phyloP scores from a whole-genome alignment of 208 protist species.

The Trypanosoma rangeli region DNA sequence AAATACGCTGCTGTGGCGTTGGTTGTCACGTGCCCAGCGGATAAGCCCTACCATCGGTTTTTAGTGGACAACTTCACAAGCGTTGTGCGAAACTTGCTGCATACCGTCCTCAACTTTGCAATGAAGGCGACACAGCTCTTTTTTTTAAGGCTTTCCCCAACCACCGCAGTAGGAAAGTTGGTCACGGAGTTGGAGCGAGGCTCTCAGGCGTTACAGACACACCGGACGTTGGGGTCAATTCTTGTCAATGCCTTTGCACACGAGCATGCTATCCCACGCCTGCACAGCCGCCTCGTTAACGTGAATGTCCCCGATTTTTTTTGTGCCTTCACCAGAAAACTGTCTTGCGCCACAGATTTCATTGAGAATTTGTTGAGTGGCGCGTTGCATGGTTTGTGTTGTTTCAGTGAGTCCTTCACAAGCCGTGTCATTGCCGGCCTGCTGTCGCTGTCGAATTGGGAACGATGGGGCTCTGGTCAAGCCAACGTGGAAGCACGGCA shows the following conservation, averaged over 20 bases:
- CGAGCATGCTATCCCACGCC: conserved; percentile 37
- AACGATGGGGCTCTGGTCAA: conserved; percentile 4
- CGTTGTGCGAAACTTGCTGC: conserved; percentile 55
- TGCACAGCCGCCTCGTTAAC: conserved; percentile 16
- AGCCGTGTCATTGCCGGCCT: conserved; percentile 53
- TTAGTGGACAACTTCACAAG: conserved; percentile 57
- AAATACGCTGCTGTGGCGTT: conserved; percentile 57
- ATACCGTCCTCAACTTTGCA: conserved; percentile 60
- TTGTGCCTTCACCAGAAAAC: conserved; percentile 1
- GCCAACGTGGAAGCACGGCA: background rate
- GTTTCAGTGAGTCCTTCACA: conserved; percentile 52
- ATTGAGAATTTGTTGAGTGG: conserved; percentile 19
- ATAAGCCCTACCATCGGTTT: conserved; percentile 48
- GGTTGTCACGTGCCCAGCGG: conserved; percentile 59
- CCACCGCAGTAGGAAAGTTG: conserved; percentile 23
- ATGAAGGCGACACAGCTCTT: conserved; percentile 66
- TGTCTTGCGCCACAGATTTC: background rate
- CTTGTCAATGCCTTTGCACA: conserved; percentile 46
- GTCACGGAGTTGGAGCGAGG: conserved; percentile 38
- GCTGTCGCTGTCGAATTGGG: conserved; percentile 37
- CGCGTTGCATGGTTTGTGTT: conserved; percentile 24
- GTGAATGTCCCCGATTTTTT: background rate
- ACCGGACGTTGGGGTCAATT: conserved; percentile 44
- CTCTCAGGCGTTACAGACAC: conserved; percentile 42
- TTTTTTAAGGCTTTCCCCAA: conserved; percentile 41